phyloP scores from a whole-genome alignment of 1,284 basidiomycete species.

The Kwoniella shivajii region DNA sequence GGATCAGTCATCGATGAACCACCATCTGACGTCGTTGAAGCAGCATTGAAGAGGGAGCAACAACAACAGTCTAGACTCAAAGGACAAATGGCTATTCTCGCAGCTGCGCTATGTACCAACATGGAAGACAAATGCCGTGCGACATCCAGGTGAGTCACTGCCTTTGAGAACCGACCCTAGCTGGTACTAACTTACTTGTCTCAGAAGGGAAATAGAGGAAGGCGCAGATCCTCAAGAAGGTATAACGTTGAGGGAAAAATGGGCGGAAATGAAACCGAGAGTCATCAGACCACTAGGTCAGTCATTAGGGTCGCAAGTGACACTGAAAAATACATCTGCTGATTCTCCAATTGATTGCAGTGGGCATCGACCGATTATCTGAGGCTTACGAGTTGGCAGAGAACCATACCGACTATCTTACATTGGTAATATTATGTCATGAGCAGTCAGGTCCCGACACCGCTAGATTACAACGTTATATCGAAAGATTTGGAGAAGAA shows the following conservation, averaged over 20 bases:
- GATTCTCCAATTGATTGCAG: slow-evolving; percentile 53
- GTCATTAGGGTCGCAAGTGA: too few relatives aligned
- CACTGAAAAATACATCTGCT: neutral
- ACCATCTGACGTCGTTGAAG: slow-evolving; percentile 16
- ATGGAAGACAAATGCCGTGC: slow-evolving; percentile 64
- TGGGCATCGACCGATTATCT: slow-evolving; percentile 66
- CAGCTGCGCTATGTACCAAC: slow-evolving; percentile 67
- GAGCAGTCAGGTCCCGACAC: slow-evolving; percentile 43
- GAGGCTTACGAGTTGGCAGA: slow-evolving; percentile 81
- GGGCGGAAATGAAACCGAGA: slow-evolving; percentile 43
- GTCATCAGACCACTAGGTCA: slow-evolving; percentile 50
- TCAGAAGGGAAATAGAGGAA: slow-evolving; percentile 39
- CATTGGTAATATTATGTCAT: slow-evolving; percentile 78
- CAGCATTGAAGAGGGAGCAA: slow-evolving; percentile 28
- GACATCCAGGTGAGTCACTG: slow-evolving; percentile 23
- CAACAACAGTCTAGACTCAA: slow-evolving; percentile 49
- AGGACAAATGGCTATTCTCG: slow-evolving; percentile 72
- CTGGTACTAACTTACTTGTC: slow-evolving; percentile 8
- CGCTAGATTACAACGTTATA: slow-evolving; percentile 62
- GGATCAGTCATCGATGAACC: slow-evolving; percentile 56
- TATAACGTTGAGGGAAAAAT: slow-evolving; percentile 36
- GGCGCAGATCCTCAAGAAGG: slow-evolving; percentile 44
- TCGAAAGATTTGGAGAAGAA: slow-evolving; percentile 75
- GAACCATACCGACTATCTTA: slow-evolving; percentile 78
- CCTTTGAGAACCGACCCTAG: neutral